phyloP scores from a whole-genome alignment of 495 filamentous ascomycete genomes.

The Penicillium psychrofluorescens region DNA sequence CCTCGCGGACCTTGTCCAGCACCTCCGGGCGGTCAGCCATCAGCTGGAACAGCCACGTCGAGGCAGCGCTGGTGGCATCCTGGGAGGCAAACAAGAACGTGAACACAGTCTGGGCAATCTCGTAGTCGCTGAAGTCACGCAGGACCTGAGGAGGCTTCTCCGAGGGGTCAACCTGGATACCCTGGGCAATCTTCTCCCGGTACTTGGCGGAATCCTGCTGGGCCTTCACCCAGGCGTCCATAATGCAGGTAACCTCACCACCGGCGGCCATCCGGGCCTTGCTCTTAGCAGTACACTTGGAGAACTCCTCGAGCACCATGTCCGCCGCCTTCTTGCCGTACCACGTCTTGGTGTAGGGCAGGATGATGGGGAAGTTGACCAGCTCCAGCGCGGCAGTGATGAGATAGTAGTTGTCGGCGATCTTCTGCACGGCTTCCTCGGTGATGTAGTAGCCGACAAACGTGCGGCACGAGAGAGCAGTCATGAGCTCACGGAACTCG shows the following conservation, averaged over 20 bases:
- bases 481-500: slow-evolving; percentile 92
- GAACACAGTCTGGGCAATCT: slow-evolving; percentile 92
- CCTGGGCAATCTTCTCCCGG: slow-evolving; percentile 63
- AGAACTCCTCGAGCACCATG: slow-evolving; percentile 84
- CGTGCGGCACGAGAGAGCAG: slow-evolving; percentile 87
- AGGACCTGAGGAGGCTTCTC: slow-evolving; percentile 79
- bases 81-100: slow-evolving; percentile 98
- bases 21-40: slow-evolving; percentile 91
- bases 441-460: slow-evolving; percentile 95
- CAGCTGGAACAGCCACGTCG: slow-evolving; percentile 91
- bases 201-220: slow-evolving; percentile 79
- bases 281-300: slow-evolving; percentile 86
- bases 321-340: slow-evolving; percentile 94
- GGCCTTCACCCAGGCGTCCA: slow-evolving; percentile 86
- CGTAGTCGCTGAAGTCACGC: slow-evolving; percentile 81
- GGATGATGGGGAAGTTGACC: slow-evolving; percentile 97
- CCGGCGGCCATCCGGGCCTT: slow-evolving; percentile 90
- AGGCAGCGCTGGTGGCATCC: slow-evolving; percentile 89
- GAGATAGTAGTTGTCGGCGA: slow-evolving; percentile 92
- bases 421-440: slow-evolving; percentile 85
- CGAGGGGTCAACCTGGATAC: slow-evolving; percentile 54
- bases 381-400: slow-evolving; percentile 94
- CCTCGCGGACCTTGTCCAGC: slow-evolving; percentile 83
- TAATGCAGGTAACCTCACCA: slow-evolving; percentile 80
- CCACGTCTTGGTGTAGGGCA: slow-evolving; percentile 94